phyloP scores from a whole-genome alignment of 1,284 basidiomycete species.

The Kwoniella shivajii region DNA sequence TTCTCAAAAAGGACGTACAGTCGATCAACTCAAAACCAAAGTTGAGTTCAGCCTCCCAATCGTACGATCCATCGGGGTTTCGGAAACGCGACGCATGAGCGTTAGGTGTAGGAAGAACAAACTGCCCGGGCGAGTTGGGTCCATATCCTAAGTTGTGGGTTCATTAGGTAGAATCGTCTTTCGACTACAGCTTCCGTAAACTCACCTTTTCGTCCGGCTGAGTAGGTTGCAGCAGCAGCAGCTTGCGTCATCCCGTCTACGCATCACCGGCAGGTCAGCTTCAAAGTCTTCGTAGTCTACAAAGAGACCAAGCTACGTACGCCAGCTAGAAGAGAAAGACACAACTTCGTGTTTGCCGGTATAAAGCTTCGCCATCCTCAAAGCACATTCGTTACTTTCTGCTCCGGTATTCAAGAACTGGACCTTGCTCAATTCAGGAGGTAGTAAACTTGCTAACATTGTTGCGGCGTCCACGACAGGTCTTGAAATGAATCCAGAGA shows the following conservation, averaged over 20 bases:
- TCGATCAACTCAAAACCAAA: slow-evolving; percentile 47
- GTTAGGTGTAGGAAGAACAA: slow-evolving; percentile 33
- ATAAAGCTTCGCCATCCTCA: slow-evolving; percentile 47
- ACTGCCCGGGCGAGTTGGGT: slow-evolving; percentile 34
- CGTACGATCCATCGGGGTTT: slow-evolving; percentile 37
- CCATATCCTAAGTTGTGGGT: slow-evolving; percentile 27
- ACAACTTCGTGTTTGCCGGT: slow-evolving; percentile 45
- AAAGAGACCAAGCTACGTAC: slow-evolving; percentile 18
- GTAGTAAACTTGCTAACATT: slow-evolving; percentile 29
- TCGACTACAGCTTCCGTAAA: not conserved
- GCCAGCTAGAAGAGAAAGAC: slow-evolving; percentile 33
- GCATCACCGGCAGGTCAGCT: not conserved
- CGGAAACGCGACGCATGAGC: slow-evolving; percentile 40
- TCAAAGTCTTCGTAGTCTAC: not conserved
- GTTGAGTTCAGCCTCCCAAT: slow-evolving; percentile 46
- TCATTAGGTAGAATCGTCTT: not conserved
- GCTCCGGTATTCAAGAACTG: slow-evolving; percentile 42
- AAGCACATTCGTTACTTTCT: slow-evolving; percentile 40
- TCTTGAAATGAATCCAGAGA: slow-evolving; percentile 37
- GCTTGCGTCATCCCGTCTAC: slow-evolving; percentile 43
- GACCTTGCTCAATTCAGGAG: slow-evolving; percentile 30
- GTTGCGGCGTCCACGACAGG: slow-evolving; percentile 38
- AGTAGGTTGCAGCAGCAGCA: slow-evolving; percentile 40
- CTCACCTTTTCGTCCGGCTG: slow-evolving; percentile 30
- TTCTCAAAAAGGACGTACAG: slow-evolving; percentile 14